Evolutionary conservation across 257 asterid genomes (phyloP).

Genomic region (Solanum ahanhuiri): DNA sequence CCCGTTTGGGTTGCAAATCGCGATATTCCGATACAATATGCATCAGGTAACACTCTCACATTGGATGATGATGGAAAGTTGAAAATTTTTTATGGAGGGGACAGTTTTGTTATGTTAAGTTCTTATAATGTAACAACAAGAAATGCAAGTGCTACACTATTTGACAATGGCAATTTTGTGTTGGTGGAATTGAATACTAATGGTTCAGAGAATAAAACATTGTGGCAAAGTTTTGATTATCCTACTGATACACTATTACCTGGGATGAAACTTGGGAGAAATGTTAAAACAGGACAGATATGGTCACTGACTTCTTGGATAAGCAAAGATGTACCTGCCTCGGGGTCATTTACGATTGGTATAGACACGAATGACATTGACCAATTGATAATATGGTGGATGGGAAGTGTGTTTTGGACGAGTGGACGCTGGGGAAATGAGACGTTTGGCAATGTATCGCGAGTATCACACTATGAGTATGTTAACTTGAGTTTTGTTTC

Average conservation of each 20-base stretch:
- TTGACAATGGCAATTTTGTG: conserved; percentile 15
- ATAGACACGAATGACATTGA: not conserved
- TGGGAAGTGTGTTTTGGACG: not conserved
- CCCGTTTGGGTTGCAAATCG: conserved; percentile 26
- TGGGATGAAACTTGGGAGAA: conserved; percentile 20
- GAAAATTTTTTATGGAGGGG: not conserved
- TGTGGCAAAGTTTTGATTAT: conserved; percentile 27
- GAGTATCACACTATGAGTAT: not conserved
- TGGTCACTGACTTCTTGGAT: conserved; percentile 22
- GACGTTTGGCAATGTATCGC: not conserved
- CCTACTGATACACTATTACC: conserved; percentile 22
- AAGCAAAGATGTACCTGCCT: conserved; percentile 3
- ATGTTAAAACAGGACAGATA: conserved; percentile 13
- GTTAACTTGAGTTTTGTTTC: not conserved
- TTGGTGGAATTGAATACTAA: not conserved
- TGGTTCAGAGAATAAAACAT: conserved; percentile 3
- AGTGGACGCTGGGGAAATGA: not conserved
- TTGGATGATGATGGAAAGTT: conserved; percentile 10
- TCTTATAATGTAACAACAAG: not conserved
- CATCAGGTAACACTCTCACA: conserved; percentile 4
- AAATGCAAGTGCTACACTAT: conserved; percentile 15
- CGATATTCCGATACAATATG: conserved; percentile 5
- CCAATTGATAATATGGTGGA: conserved; percentile 13
- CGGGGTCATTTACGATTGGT: conserved; percentile 16
- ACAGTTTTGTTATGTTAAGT: not conserved